A percentile compares a stretch with the other conserved stretches of the same genome.
Evolutionary conservation across 1,284 basidiomycete species (phyloP).

Genomic region (Ustilago vetiveriae): DNA sequence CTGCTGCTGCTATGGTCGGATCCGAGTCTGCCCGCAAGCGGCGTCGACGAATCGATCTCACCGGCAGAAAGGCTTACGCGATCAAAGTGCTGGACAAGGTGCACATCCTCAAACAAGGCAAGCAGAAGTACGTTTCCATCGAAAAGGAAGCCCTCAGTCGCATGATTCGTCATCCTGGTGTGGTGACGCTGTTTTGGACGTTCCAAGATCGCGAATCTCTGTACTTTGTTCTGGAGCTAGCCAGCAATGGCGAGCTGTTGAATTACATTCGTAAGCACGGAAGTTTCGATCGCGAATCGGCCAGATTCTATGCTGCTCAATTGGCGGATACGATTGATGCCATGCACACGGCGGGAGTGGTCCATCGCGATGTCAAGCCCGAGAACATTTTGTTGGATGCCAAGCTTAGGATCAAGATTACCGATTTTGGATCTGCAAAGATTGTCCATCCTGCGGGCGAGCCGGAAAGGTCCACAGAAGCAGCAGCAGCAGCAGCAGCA

Average conservation of each 20-base stretch:
- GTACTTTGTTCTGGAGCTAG: slow-evolving; percentile 65
- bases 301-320: slow-evolving; percentile 60
- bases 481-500: neutral
- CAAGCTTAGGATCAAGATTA: slow-evolving; percentile 57
- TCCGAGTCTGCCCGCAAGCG: slow-evolving; percentile 21
- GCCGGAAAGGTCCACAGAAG: neutral
- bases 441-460: slow-evolving; percentile 39
- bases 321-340: slow-evolving; percentile 59
- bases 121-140: slow-evolving; percentile 65
- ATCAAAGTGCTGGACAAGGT: slow-evolving; percentile 66
- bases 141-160: slow-evolving; percentile 66
- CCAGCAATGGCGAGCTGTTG: slow-evolving; percentile 64
- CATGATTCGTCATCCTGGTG: slow-evolving; percentile 59
- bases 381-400: slow-evolving; percentile 65
- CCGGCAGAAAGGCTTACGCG: slow-evolving; percentile 55
- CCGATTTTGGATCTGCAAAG: slow-evolving; percentile 66
- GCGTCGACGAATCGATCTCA: slow-evolving; percentile 27
- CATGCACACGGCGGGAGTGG: slow-evolving; percentile 61
- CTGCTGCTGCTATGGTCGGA: slow-evolving; percentile 50
- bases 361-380: slow-evolving; percentile 63
- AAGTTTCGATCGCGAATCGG: slow-evolving; percentile 52
- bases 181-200: slow-evolving; percentile 64
- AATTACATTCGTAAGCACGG: slow-evolving; percentile 59
- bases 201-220: slow-evolving; percentile 65
- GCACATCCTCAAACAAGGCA: slow-evolving; percentile 66